phyloP scores from a whole-genome alignment of 495 filamentous ascomycete genomes.

The Penicillium desertorum region DNA sequence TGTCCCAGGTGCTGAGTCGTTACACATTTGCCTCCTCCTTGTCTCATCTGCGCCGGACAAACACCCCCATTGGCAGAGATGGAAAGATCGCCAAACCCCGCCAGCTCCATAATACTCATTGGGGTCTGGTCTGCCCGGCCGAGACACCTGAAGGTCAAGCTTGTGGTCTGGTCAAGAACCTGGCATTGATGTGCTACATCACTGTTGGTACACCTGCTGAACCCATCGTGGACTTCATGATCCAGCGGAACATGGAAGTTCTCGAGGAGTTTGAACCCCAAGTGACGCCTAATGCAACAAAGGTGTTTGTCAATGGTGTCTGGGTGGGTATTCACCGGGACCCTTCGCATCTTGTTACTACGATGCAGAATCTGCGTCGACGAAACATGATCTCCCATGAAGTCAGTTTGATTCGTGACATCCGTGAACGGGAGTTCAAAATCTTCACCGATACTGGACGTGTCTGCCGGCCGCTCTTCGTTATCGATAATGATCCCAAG shows the following conservation, averaged over 20 bases:
- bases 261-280: slow-evolving; percentile 94
- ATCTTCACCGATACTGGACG: slow-evolving; percentile 97
- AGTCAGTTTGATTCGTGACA: slow-evolving; percentile 90
- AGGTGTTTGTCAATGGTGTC: slow-evolving; percentile 96
- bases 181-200: slow-evolving; percentile 97
- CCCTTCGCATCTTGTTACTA: slow-evolving; percentile 72
- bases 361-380: slow-evolving; percentile 74
- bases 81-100: slow-evolving; percentile 98
- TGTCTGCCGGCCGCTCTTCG: slow-evolving; percentile 89
- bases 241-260: slow-evolving; percentile 88
- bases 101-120: slow-evolving; percentile 98
- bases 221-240: slow-evolving; percentile 93
- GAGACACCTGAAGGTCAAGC: slow-evolving; percentile 98
- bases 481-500: slow-evolving; percentile 73
- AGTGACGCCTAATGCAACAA: slow-evolving; percentile 86
- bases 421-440: slow-evolving; percentile 95
- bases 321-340: slow-evolving; percentile 91
- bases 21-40: slow-evolving; percentile 96
- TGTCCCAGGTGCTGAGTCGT: slow-evolving; percentile 96
- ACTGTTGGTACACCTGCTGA: slow-evolving; percentile 87
- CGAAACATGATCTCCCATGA: slow-evolving; percentile 78
- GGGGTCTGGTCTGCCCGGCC: slow-evolving; percentile 95
- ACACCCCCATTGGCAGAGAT: slow-evolving; percentile 95
- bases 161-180: slow-evolving; percentile 96
- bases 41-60: slow-evolving; percentile 93